Conservation (phyloP, 2,329 filamentous ascomycete species). For the Ceratocystis eucalypticola region DNA sequence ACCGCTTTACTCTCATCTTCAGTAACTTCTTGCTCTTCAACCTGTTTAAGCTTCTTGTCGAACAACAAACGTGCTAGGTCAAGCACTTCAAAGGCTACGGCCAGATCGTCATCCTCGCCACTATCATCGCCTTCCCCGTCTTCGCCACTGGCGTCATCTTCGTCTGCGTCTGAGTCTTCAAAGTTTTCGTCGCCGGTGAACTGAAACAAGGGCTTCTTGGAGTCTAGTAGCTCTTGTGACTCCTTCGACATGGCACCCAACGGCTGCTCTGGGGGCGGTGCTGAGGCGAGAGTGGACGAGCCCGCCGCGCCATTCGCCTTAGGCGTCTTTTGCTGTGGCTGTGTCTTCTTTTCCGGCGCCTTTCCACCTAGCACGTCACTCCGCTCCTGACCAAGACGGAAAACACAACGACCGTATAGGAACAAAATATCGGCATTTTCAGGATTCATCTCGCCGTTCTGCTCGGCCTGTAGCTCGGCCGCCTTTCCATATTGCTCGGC, state of each 20-base stretch:
- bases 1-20: slow-evolving; percentile 24
- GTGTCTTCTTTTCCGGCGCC: slow-evolving; percentile 42
- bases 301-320: slow-evolving; percentile 30
- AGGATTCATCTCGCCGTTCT: slow-evolving; percentile 83
- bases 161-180: slow-evolving; percentile 66
- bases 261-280: slow-evolving; percentile 27
- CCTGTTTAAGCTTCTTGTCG: slow-evolving; percentile 38
- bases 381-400: slow-evolving; percentile 85
- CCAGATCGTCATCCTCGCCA: slow-evolving; percentile 54
- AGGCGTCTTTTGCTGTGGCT: slow-evolving; percentile 25
- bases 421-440: slow-evolving; percentile 91
- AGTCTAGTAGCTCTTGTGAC: slow-evolving; percentile 20
- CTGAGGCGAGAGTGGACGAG: slow-evolving; percentile 15
- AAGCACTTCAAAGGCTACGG: slow-evolving; percentile 70
- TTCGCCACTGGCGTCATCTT: slow-evolving; percentile 31
- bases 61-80: slow-evolving; percentile 61
- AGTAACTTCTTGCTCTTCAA: slow-evolving; percentile 20
- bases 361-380: slow-evolving; percentile 86
- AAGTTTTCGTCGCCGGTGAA: slow-evolving; percentile 93
- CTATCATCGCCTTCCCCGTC: slow-evolving; percentile 38
- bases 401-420: slow-evolving; percentile 83
- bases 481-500: slow-evolving; percentile 80
- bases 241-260: slow-evolving; percentile 27
- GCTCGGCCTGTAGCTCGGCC: slow-evolving; percentile 73
- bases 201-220: slow-evolving; percentile 71